phyloP scores from a whole-genome alignment of 352 stramenopile genomes.

The Pythium brachiatum region DNA sequence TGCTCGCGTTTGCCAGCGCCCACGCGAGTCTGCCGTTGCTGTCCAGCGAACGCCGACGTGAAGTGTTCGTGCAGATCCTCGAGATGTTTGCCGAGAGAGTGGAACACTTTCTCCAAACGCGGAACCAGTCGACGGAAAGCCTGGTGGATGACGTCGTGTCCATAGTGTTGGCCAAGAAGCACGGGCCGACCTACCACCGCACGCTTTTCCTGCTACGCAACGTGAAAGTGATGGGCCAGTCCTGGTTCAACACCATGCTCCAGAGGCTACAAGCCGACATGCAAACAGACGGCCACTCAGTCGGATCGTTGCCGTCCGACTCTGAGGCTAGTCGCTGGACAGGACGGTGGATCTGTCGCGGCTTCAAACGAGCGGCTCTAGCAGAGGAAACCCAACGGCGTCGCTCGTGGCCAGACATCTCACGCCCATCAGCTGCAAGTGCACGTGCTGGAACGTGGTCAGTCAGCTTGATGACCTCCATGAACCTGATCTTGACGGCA shows the following conservation, averaged over 20 bases:
- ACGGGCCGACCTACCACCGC: neutral
- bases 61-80: constrained; percentile 12
- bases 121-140: constrained; percentile 7
- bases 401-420: constrained; percentile 12
- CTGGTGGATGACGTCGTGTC: constrained; percentile 19
- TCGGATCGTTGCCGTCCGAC: neutral
- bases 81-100: constrained; percentile 15
- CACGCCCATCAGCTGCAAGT: neutral
- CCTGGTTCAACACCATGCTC: constrained; percentile 8
- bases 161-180: neutral
- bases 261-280: neutral
- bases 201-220: constrained; percentile 14
- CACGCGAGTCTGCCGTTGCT: neutral
- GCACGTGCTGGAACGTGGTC: neutral
- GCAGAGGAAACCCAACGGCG: neutral
- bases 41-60: neutral
- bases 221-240: constrained; percentile 10
- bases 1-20: constrained; percentile 6
- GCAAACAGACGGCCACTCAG: neutral
- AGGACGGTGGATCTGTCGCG: constrained; percentile 12
- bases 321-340: neutral
- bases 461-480: constrained; percentile 5
- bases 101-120: constrained; percentile 9
- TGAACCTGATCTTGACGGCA: neutral
- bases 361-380: neutral